These are phyloP conservation scores for Sordariomycetes sp. DNA, from an alignment of 2,329 filamentous ascomycete species.

Conservation along the genomic window DNA sequence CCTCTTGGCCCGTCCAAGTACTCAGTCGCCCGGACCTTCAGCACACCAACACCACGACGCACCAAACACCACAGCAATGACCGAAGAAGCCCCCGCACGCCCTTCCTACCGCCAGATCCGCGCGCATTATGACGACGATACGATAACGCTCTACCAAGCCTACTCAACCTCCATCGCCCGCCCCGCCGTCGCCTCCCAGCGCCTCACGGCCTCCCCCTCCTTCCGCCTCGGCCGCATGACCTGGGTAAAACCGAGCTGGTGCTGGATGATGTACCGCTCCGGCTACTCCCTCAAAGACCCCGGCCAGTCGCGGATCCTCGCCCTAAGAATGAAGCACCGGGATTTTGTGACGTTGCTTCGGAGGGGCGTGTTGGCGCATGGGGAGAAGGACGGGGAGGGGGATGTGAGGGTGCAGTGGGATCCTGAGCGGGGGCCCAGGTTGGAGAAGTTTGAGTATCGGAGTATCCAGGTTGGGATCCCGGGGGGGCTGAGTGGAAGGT, in stretches of 20 bases:
- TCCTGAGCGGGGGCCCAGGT: conserved; percentile 35
- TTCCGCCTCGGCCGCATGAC: conserved; percentile 46
- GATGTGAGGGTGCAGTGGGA: conserved; percentile 50
- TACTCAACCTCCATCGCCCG: conserved; percentile 38
- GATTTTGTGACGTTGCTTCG: conserved; percentile 34
- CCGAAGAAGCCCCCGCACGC: not conserved
- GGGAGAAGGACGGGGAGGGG: not conserved
- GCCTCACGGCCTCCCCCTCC: conserved; percentile 34
- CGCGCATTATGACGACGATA: conserved; percentile 31
- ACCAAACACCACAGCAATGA: not conserved
- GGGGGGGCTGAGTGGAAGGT: conserved; percentile 25
- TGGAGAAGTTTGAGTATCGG: conserved; percentile 32
- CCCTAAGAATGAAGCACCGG: conserved; percentile 36
- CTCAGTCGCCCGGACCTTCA: too few species aligned
- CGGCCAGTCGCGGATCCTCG: conserved; percentile 41
- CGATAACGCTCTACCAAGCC: conserved; percentile 50
- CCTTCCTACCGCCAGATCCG: conserved; percentile 30
- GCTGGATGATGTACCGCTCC: conserved; percentile 51
- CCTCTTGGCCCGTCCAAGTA: too few species aligned
- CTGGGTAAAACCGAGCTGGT: conserved; percentile 51
- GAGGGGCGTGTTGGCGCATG: conserved; percentile 16
- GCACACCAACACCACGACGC: not conserved
- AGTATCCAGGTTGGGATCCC: conserved; percentile 52
- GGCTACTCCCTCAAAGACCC: conserved; percentile 45
- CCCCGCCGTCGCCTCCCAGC: conserved; percentile 35